phyloP scores from a whole-genome alignment of 139 green algal genomes.

The Chlamydomonas schloesseri region DNA sequence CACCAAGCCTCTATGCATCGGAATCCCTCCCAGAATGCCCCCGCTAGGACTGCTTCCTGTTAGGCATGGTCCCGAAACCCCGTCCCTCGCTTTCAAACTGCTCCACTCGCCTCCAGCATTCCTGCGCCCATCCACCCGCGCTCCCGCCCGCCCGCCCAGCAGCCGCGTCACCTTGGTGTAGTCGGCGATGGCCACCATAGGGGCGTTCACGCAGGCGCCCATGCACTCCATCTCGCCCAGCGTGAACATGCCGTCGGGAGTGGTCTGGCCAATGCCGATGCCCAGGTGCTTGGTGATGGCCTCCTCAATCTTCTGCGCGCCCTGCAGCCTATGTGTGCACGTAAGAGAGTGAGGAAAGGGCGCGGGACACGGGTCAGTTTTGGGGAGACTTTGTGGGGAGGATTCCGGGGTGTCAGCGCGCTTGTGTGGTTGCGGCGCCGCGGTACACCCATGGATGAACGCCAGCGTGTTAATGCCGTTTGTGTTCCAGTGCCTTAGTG shows the following conservation, averaged over 20 bases:
- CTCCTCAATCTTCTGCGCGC: constrained; percentile 81
- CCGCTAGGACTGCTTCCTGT: too few species aligned
- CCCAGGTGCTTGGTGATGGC: constrained; percentile 83
- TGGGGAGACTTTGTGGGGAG: background rate
- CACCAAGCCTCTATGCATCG: too few species aligned
- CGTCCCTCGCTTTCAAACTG: too few species aligned
- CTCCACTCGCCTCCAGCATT: too few species aligned
- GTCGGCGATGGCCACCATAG: constrained; percentile 98
- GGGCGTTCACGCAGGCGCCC: constrained; percentile 98
- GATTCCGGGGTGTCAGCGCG: too few species aligned
- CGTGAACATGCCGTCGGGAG: constrained; percentile 94
- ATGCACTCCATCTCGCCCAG: constrained; percentile 99
- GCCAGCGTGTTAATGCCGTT: too few species aligned
- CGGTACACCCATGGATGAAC: too few species aligned
- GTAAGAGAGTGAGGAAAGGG: background rate
- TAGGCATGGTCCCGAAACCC: too few species aligned
- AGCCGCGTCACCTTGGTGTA: constrained; percentile 65
- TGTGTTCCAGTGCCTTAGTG: too few species aligned
- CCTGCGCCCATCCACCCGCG: background rate
- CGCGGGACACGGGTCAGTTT: background rate
- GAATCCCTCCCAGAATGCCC: too few species aligned
- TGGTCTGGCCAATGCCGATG: constrained; percentile 78
- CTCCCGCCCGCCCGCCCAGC: background rate
- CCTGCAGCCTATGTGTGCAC: constrained; percentile 67
- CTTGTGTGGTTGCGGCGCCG: too few species aligned